Evolutionary conservation across 2,329 filamentous ascomycete species (phyloP), one percentile per base, ranked within the genome.

Genomic region (Fusarium graminum): DNA sequence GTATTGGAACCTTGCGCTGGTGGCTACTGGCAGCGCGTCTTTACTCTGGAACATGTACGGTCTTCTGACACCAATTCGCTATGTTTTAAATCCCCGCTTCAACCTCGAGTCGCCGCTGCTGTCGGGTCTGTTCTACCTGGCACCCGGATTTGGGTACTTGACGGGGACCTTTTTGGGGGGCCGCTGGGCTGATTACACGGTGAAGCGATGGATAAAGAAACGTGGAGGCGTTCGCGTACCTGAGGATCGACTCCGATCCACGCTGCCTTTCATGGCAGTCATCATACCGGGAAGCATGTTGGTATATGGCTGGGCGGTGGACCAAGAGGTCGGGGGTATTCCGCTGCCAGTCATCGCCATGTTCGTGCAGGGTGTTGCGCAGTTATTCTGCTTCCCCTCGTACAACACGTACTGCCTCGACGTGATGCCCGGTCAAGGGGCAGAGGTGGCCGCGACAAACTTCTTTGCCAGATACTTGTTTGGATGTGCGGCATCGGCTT

Each of bases 381-480:
- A 93, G 75, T 79, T 93, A 7, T 91, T 92, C 72, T 91, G 89
- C 70, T 93, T 93, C 72, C 90, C 90, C 0, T 87, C 85, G 45
- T 75, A 94, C 63, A 93, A 94, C 75, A 92, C 91, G 0, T 94
- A 95, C 77, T 94, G 91, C 74, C 78, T 95, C 39, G 92, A 95
- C 75, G 91, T 94, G 13, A 92, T 94, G 88, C 90, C 75, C 0
- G 82, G 83, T 2, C 81, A 85, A 29, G 87, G 87, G 41, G 86
- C 89, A 5, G 92, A 95, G 72, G 90, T 94, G 5, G 87, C 92
- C 41, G 91, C 91, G 0, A 90, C 91, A 0, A 95, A 94, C 75
- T 95, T 94, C 76, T 88, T 93, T 71, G 82, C 92, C 49, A 83
- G 92, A 7, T 95, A 94, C 75, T 74, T 93, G 7, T 91, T 93